These are phyloP conservation scores for Exophiala alcalophila DNA, from an alignment of 2,329 filamentous ascomycete genomes.

Conservation along the genomic window DNA sequence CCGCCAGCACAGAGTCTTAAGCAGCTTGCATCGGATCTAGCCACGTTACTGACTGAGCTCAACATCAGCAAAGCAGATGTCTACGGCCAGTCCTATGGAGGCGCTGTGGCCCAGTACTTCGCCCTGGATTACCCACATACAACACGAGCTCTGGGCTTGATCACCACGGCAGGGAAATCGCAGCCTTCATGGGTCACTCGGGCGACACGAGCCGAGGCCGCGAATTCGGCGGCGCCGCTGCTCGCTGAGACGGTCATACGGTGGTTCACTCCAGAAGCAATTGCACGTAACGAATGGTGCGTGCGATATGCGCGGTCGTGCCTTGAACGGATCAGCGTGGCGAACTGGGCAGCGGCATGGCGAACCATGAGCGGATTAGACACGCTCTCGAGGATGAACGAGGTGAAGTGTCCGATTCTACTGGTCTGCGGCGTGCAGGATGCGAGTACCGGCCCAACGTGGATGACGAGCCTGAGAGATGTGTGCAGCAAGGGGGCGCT, in stretches of 20 bases:
- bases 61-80: slow-evolving; percentile 8
- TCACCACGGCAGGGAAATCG: slow-evolving; percentile 10
- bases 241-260: slow-evolving; percentile 10
- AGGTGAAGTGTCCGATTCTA: slow-evolving; percentile 9
- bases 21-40: slow-evolving; percentile 7
- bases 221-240: background rate
- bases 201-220: slow-evolving; percentile 9
- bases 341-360: slow-evolving; percentile 12
- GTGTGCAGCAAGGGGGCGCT: slow-evolving; percentile 1
- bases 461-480: slow-evolving; percentile 9
- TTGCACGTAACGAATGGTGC: slow-evolving; percentile 12
- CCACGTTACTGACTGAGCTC: slow-evolving; percentile 4
- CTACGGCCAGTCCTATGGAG: slow-evolving; percentile 15
- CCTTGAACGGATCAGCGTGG: slow-evolving; percentile 8
- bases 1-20: slow-evolving; percentile 1
- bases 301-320: slow-evolving; percentile 13
- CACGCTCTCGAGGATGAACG: slow-evolving; percentile 1
- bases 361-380: slow-evolving; percentile 8
- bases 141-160: slow-evolving; percentile 6
- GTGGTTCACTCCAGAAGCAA: slow-evolving; percentile 13
- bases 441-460: slow-evolving; percentile 4
- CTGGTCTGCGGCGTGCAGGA: slow-evolving; percentile 13
- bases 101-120: slow-evolving; percentile 15
- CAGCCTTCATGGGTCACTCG: slow-evolving; percentile 6
- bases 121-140: slow-evolving; percentile 4